These are phyloP conservation scores for Blastobotrys americana DNA, from an alignment of 805 yeast species.

Conservation along the genomic window DNA sequence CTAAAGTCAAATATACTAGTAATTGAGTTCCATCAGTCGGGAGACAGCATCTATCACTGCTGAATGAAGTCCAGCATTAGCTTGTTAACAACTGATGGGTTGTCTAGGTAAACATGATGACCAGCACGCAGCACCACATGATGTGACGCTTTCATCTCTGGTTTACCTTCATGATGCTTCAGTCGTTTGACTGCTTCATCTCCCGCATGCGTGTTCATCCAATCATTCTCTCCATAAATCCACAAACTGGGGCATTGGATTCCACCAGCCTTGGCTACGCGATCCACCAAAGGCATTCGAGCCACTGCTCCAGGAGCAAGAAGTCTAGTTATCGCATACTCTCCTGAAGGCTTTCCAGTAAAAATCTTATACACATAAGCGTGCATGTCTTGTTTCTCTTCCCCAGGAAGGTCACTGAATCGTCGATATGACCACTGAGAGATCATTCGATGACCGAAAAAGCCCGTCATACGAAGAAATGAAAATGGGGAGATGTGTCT, in stretches of 20 bases:
- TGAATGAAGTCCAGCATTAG: no score
- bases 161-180: conserved; percentile 7
- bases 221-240: conserved; percentile 76
- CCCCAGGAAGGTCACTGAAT: conserved; percentile 47
- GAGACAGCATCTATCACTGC: no score
- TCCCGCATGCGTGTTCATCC: conserved; percentile 49
- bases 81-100: conserved; percentile 24
- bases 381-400: conserved; percentile 53
- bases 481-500: conserved; percentile 78
- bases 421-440: conserved; percentile 84
- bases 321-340: conserved; percentile 74
- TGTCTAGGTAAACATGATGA: conserved; percentile 67
- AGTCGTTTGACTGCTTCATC: conserved; percentile 27
- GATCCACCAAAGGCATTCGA: conserved; percentile 54
- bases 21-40: no score
- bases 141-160: conserved; percentile 25
- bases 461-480: conserved; percentile 64
- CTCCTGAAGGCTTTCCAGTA: conserved; percentile 83
- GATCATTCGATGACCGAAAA: conserved; percentile 75
- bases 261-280: conserved; percentile 40
- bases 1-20: no score
- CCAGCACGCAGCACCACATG: conserved; percentile 46
- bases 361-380: conserved; percentile 75
- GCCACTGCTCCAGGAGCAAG: conserved; percentile 90
- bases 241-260: conserved; percentile 59